Evolutionary conservation across 176 grass and related monocot species (phyloP).

Genomic region (Hyparrhenia diplandra): DNA sequence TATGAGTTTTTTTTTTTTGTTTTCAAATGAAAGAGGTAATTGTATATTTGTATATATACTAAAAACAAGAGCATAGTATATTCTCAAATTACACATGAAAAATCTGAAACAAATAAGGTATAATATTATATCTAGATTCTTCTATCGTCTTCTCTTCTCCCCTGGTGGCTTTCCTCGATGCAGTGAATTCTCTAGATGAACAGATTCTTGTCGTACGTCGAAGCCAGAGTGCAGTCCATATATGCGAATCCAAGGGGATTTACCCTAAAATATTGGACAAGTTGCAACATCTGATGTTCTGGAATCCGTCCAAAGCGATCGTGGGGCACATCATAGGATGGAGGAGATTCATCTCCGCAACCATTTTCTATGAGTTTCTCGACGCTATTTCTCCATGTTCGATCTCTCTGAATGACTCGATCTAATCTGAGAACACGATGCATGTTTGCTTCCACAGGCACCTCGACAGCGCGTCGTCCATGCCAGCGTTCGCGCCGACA

Average conservation of each 20-base stretch:
- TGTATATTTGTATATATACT: no score
- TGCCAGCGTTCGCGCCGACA: conserved; percentile 43
- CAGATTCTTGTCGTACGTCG: background rate
- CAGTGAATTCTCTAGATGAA: background rate
- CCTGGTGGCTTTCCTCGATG: background rate
- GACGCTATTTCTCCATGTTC: background rate
- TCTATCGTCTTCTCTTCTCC: background rate
- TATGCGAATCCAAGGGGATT: no score
- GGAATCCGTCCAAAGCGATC: background rate
- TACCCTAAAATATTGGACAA: no score
- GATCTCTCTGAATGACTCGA: background rate
- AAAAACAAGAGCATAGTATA: no score
- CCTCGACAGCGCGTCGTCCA: conserved; percentile 33
- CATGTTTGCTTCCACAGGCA: conserved; percentile 8
- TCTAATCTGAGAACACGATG: background rate
- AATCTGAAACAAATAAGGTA: no score
- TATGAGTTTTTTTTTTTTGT: no score
- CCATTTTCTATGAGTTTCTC: background rate
- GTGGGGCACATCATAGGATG: background rate
- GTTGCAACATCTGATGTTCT: no score
- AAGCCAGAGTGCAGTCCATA: no score
- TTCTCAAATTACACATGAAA: no score
- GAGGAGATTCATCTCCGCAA: background rate
- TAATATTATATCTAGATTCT: background rate
- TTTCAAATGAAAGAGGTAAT: no score